Evolutionary conservation across 495 filamentous ascomycete species (phyloP), one percentile per base, ranked within the genome.

Genomic region (Massariosphaeria phaeospora): DNA sequence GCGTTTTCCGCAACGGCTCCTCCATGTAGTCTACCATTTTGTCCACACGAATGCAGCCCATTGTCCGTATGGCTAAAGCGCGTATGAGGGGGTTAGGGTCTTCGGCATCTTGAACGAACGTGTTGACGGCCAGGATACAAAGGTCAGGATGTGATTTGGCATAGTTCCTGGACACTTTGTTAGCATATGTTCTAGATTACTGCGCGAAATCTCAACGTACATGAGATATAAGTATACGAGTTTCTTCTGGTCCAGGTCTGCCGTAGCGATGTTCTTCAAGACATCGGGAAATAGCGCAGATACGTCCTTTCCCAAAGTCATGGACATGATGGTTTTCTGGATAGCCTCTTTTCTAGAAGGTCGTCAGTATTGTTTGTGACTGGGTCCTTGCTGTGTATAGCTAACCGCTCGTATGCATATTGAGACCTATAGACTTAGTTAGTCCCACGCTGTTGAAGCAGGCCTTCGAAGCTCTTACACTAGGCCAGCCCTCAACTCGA

Each of bases 1-100:
- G 76, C 15, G 93, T 99, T 72, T 99, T 99, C 58, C 93, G 81
- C 46, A 99, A 75, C 20, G 93, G 93, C 68, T 97, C 93, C 71
- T 99, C 93, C 93, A 97, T 96, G 69, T 99, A 99, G 66, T 99
- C 94, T 57, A 97, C 88, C 85, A 99, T 99, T 73, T 99, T 99
- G 57, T 97, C 93, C 55, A 99, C 93, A 35, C 93, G 79, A 55
- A 99, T 96, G 70, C 93, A 97, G 23, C 93, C 93, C 93, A 99
- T 99, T n/a, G 93, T 99, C 34, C 93, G 80, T 67, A 99, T 95
- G 38, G 93, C 93, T 12, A 99, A 76, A 15, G 93, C 93, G 70
- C 94, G 78, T 60, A 99, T 89, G 5, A 99, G 78, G 1, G 93
- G 93, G 67, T 99, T 99, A 45, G 93, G 93, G 69, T 99, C 93